Percentiles rank a stretch among this genome's conserved stretches.
Evolutionary conservation across 2,329 filamentous ascomycete genomes (phyloP).

Genomic region (Bipolaris gigantea): DNA sequence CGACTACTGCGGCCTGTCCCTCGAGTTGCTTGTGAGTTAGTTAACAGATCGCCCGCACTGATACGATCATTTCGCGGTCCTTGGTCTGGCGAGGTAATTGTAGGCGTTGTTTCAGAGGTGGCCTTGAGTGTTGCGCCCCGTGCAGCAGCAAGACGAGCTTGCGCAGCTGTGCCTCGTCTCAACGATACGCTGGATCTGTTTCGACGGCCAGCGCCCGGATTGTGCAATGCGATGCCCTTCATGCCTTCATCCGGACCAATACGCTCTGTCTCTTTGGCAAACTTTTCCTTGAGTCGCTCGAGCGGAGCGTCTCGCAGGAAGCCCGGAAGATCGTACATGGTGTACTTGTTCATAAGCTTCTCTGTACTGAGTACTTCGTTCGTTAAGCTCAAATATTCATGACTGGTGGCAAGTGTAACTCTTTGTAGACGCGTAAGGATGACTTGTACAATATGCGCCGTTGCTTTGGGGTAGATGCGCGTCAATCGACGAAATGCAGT

Average conservation of each 20-base stretch:
- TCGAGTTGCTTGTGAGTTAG: slow-evolving; percentile 73
- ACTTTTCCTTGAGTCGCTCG: slow-evolving; percentile 88
- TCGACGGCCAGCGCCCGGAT: slow-evolving; percentile 66
- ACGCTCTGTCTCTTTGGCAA: slow-evolving; percentile 79
- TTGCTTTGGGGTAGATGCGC: slow-evolving; percentile 91
- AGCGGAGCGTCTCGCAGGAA: slow-evolving; percentile 82
- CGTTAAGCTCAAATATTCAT: slow-evolving; percentile 89
- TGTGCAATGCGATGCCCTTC: slow-evolving; percentile 95
- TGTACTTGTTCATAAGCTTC: slow-evolving; percentile 90
- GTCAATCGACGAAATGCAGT: slow-evolving; percentile 93
- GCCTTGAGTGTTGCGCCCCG: slow-evolving; percentile 41
- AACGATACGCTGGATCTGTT: slow-evolving; percentile 70
- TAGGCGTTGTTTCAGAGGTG: slow-evolving; percentile 22
- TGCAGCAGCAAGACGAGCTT: slow-evolving; percentile 61
- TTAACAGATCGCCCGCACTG: slow-evolving; percentile 70
- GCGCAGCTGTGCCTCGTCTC: slow-evolving; percentile 76
- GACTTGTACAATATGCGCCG: slow-evolving; percentile 95
- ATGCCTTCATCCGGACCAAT: slow-evolving; percentile 77
- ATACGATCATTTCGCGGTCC: slow-evolving; percentile 36
- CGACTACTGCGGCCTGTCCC: slow-evolving; percentile 55
- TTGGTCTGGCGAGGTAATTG: slow-evolving; percentile 30
- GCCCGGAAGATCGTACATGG: slow-evolving; percentile 87
- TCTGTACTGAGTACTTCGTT: slow-evolving; percentile 92
- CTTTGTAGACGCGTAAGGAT: slow-evolving; percentile 92
- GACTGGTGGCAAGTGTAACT: slow-evolving; percentile 91